phyloP scores from a whole-genome alignment of 306 rosid species.

The Castanospermum australe region DNA sequence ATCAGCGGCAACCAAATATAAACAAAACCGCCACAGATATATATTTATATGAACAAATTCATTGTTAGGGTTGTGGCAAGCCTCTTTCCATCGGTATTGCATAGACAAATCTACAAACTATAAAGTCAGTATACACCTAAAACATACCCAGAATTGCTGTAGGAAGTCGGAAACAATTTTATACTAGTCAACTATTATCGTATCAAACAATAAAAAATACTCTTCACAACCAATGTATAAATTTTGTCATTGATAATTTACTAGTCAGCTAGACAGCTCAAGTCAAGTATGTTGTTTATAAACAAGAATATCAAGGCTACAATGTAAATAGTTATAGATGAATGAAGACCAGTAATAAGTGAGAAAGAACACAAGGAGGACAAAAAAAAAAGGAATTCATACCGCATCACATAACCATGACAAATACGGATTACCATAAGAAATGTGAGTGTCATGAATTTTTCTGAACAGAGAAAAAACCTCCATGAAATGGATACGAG shows the following conservation, averaged over 20 bases:
- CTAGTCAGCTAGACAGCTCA: not conserved
- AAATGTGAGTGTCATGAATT: not conserved
- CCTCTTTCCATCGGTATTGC: not conserved
- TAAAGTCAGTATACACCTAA: not conserved
- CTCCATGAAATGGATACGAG: not conserved
- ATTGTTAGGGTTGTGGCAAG: not conserved
- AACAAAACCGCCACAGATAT: not conserved
- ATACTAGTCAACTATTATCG: not conserved
- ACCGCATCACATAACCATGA: not conserved
- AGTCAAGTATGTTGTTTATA: not conserved
- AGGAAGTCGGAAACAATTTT: not conserved
- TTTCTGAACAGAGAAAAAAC: not conserved
- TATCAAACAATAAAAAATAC: not conserved
- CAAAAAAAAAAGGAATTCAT: not conserved
- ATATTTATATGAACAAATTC: not conserved
- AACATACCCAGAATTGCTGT: not conserved
- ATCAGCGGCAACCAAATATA: not conserved
- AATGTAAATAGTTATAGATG: not conserved
- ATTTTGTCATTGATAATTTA: not conserved
- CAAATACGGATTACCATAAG: not conserved
- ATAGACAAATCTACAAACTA: slow-evolving; percentile 7
- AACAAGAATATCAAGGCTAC: not conserved
- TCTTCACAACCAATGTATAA: not conserved
- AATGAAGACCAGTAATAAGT: not conserved
- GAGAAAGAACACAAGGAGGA: not conserved